Conservation (phyloP, 2,329 filamentous ascomycete genomes). For the Scytalidium sp. region DNA sequence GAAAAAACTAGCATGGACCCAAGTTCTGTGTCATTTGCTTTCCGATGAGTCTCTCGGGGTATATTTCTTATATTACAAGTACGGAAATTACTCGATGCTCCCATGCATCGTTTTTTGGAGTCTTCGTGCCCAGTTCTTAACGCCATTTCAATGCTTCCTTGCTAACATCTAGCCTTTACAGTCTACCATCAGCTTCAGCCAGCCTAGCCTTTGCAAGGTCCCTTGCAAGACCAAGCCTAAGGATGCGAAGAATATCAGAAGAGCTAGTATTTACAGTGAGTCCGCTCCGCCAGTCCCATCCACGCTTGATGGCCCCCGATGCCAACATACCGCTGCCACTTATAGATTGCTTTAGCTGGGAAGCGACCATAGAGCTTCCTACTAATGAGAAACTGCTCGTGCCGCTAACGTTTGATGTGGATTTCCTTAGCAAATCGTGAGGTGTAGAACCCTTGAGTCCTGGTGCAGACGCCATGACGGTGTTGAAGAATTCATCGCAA, state of each 20-base stretch:
- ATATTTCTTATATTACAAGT: background rate
- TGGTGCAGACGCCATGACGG: conserved; percentile 69
- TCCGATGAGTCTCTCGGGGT: background rate
- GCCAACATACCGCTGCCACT: conserved; percentile 49
- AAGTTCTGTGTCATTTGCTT: no score
- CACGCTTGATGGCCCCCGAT: conserved; percentile 49
- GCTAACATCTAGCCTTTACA: conserved; percentile 16
- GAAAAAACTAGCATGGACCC: no score
- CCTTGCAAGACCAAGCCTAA: conserved; percentile 71
- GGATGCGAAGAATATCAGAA: conserved; percentile 66
- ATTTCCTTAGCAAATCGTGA: conserved; percentile 66
- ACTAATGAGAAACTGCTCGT: conserved; percentile 61
- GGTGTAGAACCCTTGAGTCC: conserved; percentile 61
- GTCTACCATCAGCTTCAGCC: conserved; percentile 53
- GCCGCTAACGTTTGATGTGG: conserved; percentile 48
- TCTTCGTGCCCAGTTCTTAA: background rate
- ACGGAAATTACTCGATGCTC: background rate
- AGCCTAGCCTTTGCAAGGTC: conserved; percentile 72
- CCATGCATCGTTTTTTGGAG: background rate
- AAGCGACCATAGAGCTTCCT: conserved; percentile 69
- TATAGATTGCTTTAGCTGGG: conserved; percentile 58
- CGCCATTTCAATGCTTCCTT: background rate
- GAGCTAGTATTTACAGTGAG: conserved; percentile 57
- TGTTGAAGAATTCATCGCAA: conserved; percentile 74
- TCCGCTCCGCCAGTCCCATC: conserved; percentile 70